Base-by-base conservation (phyloP, 371 early-diverging fungal genomes). In the Syncephalis fuscata region DNA sequence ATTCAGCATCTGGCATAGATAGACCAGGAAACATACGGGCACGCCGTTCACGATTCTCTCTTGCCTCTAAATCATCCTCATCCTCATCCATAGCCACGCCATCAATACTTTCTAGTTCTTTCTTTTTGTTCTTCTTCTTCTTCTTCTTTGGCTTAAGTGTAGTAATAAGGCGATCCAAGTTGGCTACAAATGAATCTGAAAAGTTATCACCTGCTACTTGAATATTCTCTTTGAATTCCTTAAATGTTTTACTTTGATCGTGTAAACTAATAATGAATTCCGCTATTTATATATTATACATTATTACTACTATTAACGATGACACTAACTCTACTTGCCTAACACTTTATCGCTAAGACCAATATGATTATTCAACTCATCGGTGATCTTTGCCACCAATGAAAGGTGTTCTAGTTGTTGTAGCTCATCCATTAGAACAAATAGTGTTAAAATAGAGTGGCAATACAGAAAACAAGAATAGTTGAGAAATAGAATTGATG, bases 361-460 rank as follows among this genome's bases (percentile, higher is more conserved):
- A 11, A 78, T 82, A 59, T 95, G 95, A 63, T 94, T 95, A 41
- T 77, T 60, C 22, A 97, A 67, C 63, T 97, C 98, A 52, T 73
- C 81, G 23, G 85, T 73, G 48, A 95, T 77, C 63, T 91, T 90
- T 58, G 80, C 76, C n/a, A 95, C 85, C 44, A 95, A 68, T 44
- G 89, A 83, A 47, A 92, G 73, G 49, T 80, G 73, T 59, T 92
- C 97, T 22, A 96, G 74, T 56, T 84, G 74, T 56, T 80, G 74
- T 52, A 88, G 59, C 51, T 82, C 86, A 19, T 70, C 71, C 71
- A 72, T 44, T 17, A 41, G 8, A 4, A 11, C 11, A 32, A 32
- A 32, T 32, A 32, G 4, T 7, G 11, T 11, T 7, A 32, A 11
- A 32, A 32, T 11, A 32, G 11, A 32, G 11, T 11, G 11, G 32